Evolutionary conservation across 148 eudicot genomes (phyloP), one percentile per base, ranked within the genome.

Genomic region (Chenopodium berlandieri): DNA sequence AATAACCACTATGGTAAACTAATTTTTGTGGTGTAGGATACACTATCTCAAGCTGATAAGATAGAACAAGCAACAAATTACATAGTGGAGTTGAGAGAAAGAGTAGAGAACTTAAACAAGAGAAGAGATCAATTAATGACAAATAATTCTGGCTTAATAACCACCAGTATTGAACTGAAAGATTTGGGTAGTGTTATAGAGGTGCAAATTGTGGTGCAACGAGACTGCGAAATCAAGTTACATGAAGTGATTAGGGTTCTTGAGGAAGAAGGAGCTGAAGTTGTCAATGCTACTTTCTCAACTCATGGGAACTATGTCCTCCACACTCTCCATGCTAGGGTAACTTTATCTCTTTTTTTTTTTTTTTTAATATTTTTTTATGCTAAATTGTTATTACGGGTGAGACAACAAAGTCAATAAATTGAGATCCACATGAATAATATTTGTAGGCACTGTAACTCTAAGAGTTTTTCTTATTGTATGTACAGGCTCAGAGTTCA

Each of bases 261-360:
- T 46, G 84, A 88, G n/a, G 90, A 90, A 19, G 90, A 85, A 88
- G 92, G 90, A 19, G 82, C 86, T 58, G 89, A 88, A 64, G 92
- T 88, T 13, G 82, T 81, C 1, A 83, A 83, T 69, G 79, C 83
- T 25, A 81, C 32, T 70, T 25, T 73, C 37, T 78, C 80, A 0
- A 79, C 66, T 11, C 4, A 46, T 40, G 89, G 67, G 3, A 71
- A 82, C 60, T 81, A 80, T 67, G 75, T 77, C 19, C 75, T 78
- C 75, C 87, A 82, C 73, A 88, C 81, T 4, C 77, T 89, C 22
- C 87, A 86, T 77, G 89, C 88, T 63, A 56, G 86, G 89, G 91
- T 89, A 70, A 10, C 31, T 25, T 65, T 25, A 11, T 25, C 17
- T 14, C 2, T 25, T 27, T 27, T 27, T 27, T 27, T 27, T 27